These are phyloP conservation scores for Hyphopichia pseudoburtonii DNA, from an alignment of 1,139 yeast species.

Conservation along the genomic window DNA sequence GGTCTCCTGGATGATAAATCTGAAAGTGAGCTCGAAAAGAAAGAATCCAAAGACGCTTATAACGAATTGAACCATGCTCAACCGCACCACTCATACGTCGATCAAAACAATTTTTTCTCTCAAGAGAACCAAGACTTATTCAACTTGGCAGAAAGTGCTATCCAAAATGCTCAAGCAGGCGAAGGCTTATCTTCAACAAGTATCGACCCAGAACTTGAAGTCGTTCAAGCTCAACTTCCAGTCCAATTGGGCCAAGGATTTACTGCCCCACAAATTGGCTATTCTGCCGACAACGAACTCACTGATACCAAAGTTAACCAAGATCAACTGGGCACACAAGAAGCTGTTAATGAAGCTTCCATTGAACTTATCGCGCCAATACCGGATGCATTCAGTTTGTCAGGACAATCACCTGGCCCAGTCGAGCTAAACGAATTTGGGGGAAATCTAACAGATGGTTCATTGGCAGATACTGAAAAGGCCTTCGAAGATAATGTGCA, in stretches of 20 bases:
- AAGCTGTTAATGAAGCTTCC: constrained; percentile 1
- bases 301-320: constrained; percentile 4
- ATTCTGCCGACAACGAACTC: constrained; percentile 21
- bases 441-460: constrained; percentile 26
- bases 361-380: constrained; percentile 15
- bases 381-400: constrained; percentile 19
- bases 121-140: constrained; percentile 8
- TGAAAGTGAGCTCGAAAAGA: no score
- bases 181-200: no score
- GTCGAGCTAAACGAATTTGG: constrained; percentile 15
- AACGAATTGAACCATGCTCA: background rate
- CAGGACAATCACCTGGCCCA: constrained; percentile 8
- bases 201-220: constrained; percentile 4
- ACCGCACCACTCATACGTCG: constrained; percentile 5
- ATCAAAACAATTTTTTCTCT: constrained; percentile 5
- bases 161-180: constrained; percentile 6
- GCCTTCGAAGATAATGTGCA: constrained; percentile 7
- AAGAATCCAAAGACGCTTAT: no score
- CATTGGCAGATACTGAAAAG: constrained; percentile 25
- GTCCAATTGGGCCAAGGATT: background rate
- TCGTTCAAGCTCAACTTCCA: background rate
- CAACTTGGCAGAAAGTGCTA: constrained; percentile 13
- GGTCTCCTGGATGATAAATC: constrained; percentile 8
- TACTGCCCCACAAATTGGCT: constrained; percentile 10
- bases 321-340: background rate